Evolutionary conservation across 352 stramenopile species (phyloP), one percentile per base, ranked within the genome.

Genomic region (Pelagophyceae sp.): DNA sequence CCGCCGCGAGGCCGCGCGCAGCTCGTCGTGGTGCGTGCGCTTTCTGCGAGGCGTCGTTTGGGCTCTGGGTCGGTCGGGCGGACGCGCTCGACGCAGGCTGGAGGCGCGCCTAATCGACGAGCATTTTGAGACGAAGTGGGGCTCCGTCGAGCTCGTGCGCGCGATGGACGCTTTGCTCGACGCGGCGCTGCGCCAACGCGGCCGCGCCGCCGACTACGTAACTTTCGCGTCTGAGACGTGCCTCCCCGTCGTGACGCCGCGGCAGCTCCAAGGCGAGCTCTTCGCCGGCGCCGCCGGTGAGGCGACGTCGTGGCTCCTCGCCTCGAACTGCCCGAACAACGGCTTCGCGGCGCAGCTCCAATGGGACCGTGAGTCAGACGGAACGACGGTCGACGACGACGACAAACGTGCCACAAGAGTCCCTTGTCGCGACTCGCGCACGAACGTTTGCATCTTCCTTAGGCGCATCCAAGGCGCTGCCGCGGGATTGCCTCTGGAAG

Each of bases 281-380:
- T 67, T 67, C 31, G 11, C 23, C 15, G 37, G 11, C 35, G 67
- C 11, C 15, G 35, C 31, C 37, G 58, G 20, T 11, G 23, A n/a
- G 2, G 19, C 29, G 31, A 33, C 11, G 23, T 87, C 83, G 19
- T 88, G 84, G 83, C 71, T 89, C 17, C 85, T 87, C 77, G 81
- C 78, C 33, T 63, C 80, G 29, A 80, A 84, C 65, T 79, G 81
- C 38, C 45, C 86, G 29, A 85, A 87, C 61, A 91, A 91, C 77
- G 84, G 83, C 25, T 91, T 89, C 72, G 82, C 87, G 29, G 64
- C 78, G 33, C 83, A 91, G 77, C 33, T 80, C 19, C 86, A 91
- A 82, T 91, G 87, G 81, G 83, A 83, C 60, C 76, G 79, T 35
- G 89, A n/a, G n/a, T n/a, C n/a, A n/a, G n/a, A n/a, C n/a, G n/a